Percentiles rank a stretch among this genome's conserved stretches.
These are phyloP conservation scores for Stachybotrys echinatus DNA, from an alignment of 2,329 filamentous ascomycete species.

Conservation along the genomic window DNA sequence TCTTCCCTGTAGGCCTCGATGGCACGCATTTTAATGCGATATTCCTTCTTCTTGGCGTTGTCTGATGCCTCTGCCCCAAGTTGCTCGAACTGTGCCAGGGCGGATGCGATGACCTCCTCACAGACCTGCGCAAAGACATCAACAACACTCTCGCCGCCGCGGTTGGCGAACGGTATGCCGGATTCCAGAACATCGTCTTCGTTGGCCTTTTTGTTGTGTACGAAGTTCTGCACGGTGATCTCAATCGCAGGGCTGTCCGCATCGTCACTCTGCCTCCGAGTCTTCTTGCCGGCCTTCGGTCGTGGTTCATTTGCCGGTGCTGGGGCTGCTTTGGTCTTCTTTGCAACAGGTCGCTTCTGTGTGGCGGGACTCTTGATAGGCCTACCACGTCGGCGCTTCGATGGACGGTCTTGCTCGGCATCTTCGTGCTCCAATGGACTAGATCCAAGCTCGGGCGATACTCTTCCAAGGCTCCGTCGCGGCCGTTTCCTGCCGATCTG, in stretches of 20 bases:
- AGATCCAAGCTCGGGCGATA: conserved; percentile 36
- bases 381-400: conserved; percentile 31
- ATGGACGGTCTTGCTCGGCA: conserved; percentile 24
- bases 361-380: conserved; percentile 33
- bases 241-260: conserved; percentile 32
- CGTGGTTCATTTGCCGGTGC: conserved; percentile 6
- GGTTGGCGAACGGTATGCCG: conserved; percentile 49
- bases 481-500: conserved; percentile 40
- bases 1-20: conserved; percentile 56
- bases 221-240: conserved; percentile 56
- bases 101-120: conserved; percentile 52
- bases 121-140: conserved; percentile 59
- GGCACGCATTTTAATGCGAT: conserved; percentile 48
- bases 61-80: conserved; percentile 32
- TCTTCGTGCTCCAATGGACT: conserved; percentile 20
- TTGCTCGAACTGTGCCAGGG: conserved; percentile 41
- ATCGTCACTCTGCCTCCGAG: conserved; percentile 13
- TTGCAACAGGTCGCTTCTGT: conserved; percentile 31
- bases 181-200: conserved; percentile 36
- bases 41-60: conserved; percentile 44
- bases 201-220: conserved; percentile 37
- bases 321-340: conserved; percentile 11
- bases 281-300: conserved; percentile 13
- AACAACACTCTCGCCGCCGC: conserved; percentile 53
- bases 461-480: conserved; percentile 28